Base-by-base conservation (phyloP, 2,329 filamentous ascomycete species). In the Pseudogymnoascus sp. region DNA sequence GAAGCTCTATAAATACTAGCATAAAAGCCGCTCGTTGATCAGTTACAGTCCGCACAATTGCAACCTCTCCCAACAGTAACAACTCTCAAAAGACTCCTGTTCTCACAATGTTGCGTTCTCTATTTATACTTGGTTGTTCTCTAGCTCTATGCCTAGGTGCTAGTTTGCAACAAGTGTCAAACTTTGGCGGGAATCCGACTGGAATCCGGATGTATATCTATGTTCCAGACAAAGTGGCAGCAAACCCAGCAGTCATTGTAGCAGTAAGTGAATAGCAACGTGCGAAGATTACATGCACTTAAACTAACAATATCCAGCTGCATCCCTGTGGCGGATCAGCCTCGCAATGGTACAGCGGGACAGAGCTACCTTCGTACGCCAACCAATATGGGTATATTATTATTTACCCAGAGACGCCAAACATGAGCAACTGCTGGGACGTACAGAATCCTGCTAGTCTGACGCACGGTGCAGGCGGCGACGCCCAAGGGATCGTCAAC, bases 311-410 rank as follows among this genome's bases (percentile, higher is more conserved):
- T 17, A 40, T 40, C 15, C 37, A 65, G 64, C n/a, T 65, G 33
- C 79, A 84, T 73, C 83, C 79, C 75, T 86, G 84, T 72, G 76
- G 77, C 58, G 81, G 82, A 41, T 76, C 76, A 2, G 82, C 79
- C 2, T 70, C 75, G 36, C 77, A 76, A 1, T 79, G 77, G 66
- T 82, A 78, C 71, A 70, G 68, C 4, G 76, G 75, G 29, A 80
- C 79, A 4, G 79, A 79, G 8, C 86, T 81, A 70, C 77, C 79
- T 24, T 72, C 74, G 2, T 73, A 82, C 10, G 79, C 82, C 5
- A 77, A 79, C 64, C 66, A 74, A 58, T 74, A 82, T 60, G 82
- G 81, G 26, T 84, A 81, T 71, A 82, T 86, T 60, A 76, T 80
- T 63, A 80, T 85, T 68, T 85, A 82, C 70, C 80, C 81, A 1